These are phyloP conservation scores for Myrica gale DNA, from an alignment of 306 rosid species.

Conservation along the genomic window DNA sequence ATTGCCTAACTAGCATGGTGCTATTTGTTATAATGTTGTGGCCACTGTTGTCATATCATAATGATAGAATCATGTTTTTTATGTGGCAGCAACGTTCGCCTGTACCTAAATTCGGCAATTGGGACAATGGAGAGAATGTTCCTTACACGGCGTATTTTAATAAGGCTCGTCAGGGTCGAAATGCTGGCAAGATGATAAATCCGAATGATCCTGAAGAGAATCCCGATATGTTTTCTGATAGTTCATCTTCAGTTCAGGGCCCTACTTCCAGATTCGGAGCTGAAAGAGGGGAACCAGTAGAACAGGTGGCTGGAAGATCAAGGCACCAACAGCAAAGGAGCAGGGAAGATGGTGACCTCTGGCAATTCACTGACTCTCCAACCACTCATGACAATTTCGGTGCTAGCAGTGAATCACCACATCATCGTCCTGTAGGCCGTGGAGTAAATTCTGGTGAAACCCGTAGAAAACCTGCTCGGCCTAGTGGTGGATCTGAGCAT, in stretches of 20 bases:
- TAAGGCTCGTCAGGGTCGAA: slow-evolving; percentile 80
- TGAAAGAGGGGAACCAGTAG: slow-evolving; percentile 35
- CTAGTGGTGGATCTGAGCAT: slow-evolving; percentile 54
- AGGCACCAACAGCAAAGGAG: slow-evolving; percentile 43
- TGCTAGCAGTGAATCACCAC: slow-evolving; percentile 43
- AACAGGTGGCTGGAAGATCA: slow-evolving; percentile 36
- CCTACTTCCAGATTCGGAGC: slow-evolving; percentile 44
- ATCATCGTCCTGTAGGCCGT: slow-evolving; percentile 43
- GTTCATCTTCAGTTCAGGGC: slow-evolving; percentile 40
- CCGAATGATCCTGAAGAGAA: slow-evolving; percentile 87
- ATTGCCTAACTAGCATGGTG: background rate
- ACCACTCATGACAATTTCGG: slow-evolving; percentile 48
- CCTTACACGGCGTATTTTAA: slow-evolving; percentile 91
- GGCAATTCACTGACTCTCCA: slow-evolving; percentile 55
- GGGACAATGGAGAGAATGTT: slow-evolving; percentile 81
- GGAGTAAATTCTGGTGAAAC: slow-evolving; percentile 53
- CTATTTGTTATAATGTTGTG: background rate
- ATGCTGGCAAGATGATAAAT: slow-evolving; percentile 65
- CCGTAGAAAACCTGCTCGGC: slow-evolving; percentile 54
- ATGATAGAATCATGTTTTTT: slow-evolving; percentile 19
- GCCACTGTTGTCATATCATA: background rate
- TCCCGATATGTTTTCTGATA: slow-evolving; percentile 39
- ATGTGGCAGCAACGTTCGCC: slow-evolving; percentile 72
- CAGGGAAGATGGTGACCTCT: slow-evolving; percentile 57
- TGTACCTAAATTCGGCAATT: slow-evolving; percentile 88